Base-by-base conservation (phyloP, 148 eudicot genomes). In the Rhododendron ovatum region DNA sequence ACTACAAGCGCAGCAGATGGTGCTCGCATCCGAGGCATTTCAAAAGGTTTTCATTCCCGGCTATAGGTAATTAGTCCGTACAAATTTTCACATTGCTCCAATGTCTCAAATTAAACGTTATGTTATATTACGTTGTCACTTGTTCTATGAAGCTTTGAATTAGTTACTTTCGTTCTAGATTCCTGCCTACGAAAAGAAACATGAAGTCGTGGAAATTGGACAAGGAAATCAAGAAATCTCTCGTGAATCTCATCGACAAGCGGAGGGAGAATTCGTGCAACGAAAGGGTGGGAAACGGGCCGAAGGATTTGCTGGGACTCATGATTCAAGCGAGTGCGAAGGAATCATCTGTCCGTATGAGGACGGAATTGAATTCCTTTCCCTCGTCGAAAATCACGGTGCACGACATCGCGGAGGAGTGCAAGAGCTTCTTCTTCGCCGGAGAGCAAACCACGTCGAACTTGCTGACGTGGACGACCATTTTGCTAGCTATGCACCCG, bases 361-460 rank as follows among this genome's bases (percentile, higher is more conserved):
- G 86, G 51, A 24, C 12, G 78, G 86, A 87, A 78, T 87, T 84
- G 20, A 71, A 86, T n/a, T 65, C 87, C 2, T 57, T 57, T 1
- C 63, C 85, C 1, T 59, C 89, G 30, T 20, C 91, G 1, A 81
- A 88, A 12, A 93, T 96, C 51, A 96, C 96, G 9, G 95, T 87
- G 3, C 85, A 90, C 12, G 99, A 96, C 92, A 93, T 95, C n/a
- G 95, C 94, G 47, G 99, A 96, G 88, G 99, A 96, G 90, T 96
- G 99, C 88, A 96, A 96, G 93, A 95, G 93, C 59, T 95, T 96
- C 88, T 96, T 95, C 91, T 96, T 96, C 81, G 99, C 99, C 77
- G 99, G 99, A 48, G 94, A 93, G 82, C 98, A 95, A 82, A 96
- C 99, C 47, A 95, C 99, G 84, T 93, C 99, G 80, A 95, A 92